Base-by-base conservation (phyloP, 306 rosid species). In the Sophora flavescens region DNA sequence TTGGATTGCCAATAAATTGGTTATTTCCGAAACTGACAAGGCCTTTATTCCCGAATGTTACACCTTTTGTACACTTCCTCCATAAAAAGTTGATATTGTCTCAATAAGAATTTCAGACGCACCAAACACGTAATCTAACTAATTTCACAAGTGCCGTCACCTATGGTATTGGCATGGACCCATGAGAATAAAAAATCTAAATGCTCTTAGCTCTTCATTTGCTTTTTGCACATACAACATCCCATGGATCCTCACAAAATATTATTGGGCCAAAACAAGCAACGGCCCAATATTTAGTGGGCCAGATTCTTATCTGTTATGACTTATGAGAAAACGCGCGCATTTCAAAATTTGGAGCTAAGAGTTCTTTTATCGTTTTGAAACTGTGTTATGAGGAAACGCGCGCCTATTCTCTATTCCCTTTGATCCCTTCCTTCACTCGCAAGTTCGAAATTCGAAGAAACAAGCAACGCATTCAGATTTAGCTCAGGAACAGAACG, bases 271-370 rank as follows among this genome's bases (percentile, higher is more conserved):
- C 14, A 1, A 10, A 0, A 9, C 64, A 59, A 1, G 9, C 0
- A 14, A 30, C 17, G n/a, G 5, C 65, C 17, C 10, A 60, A 32
- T 28, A 4, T 9, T 44, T 1, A 44, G 50, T 10, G 4, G 16
- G 38, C 52, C 50, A 6, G 17, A 12, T 7, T 53, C 45, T 41
- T 39, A 0, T 47, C 54, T 52, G 12, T 26, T 15, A 11, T 1
- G 18, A 13, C 8, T 26, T 15, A 11, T 1, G 18, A 13, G 6
- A 60, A 64, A 64, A 48, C 76, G 82, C 80, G 39, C 74, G 65
- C 63, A n/a, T 76, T 84, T 84, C 76, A 58, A 63, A 69, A 56
- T 47, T 56, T 1, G 35, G 18, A 15, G 32, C 3, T 22, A 0
- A 16, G 5, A 3, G 3, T 68, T 42, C 0, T 56, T 44, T 44